A percentile compares a stretch with the other conserved stretches of the same genome.
Evolutionary conservation across 1,284 basidiomycete species (phyloP).

Genomic region (Irpex lacteus): DNA sequence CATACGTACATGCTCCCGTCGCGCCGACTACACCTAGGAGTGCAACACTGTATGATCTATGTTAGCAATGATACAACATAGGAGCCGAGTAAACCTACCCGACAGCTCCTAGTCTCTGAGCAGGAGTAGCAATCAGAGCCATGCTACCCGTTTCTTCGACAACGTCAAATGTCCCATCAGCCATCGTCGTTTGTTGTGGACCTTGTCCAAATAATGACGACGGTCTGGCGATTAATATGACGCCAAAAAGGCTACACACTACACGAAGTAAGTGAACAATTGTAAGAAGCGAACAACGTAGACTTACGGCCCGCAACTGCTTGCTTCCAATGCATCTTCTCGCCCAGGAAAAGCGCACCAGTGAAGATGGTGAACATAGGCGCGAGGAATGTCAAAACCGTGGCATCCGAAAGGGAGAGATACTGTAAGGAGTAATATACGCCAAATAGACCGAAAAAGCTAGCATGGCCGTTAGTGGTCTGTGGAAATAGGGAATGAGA

Average conservation of each 20-base stretch:
- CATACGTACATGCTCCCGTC: conserved; percentile 54
- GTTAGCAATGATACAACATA: not conserved
- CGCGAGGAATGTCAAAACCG: conserved; percentile 72
- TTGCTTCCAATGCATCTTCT: conserved; percentile 59
- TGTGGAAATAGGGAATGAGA: too few species aligned
- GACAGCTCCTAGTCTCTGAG: conserved; percentile 36
- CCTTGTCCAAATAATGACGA: conserved; percentile 30
- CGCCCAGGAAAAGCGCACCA: conserved; percentile 66
- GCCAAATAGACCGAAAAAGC: conserved; percentile 62
- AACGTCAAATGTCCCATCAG: conserved; percentile 9
- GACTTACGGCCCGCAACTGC: conserved; percentile 59
- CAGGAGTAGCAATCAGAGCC: conserved; percentile 24
- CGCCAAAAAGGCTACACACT: conserved; percentile 47
- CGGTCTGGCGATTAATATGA: conserved; percentile 48
- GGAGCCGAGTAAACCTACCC: conserved; percentile 22
- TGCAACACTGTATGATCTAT: conserved; percentile 37
- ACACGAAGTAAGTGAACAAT: not conserved
- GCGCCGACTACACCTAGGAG: conserved; percentile 60
- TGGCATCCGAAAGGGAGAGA: conserved; percentile 66
- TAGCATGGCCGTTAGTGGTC: too few species aligned
- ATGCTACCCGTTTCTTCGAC: conserved; percentile 10
- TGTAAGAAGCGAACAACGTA: not conserved
- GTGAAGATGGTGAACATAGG: conserved; percentile 71
- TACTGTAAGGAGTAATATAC: conserved; percentile 67
- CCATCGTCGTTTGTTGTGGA: conserved; percentile 10